phyloP scores from a whole-genome alignment of 805 yeast species.

The Myxozyma nipponensis region DNA sequence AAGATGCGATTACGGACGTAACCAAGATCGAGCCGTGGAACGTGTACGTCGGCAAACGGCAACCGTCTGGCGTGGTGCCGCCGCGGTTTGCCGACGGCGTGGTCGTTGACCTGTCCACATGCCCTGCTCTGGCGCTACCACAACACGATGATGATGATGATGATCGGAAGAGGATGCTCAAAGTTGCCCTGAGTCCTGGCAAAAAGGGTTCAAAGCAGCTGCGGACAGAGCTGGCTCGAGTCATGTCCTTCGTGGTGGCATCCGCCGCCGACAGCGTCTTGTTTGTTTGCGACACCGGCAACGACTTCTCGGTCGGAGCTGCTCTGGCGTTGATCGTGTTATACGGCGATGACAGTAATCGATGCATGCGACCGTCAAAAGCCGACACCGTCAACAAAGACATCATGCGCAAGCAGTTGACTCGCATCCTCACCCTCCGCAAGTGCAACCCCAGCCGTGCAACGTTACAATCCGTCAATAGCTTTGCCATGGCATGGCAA shows the following conservation, averaged over 20 bases:
- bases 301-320: conserved; percentile 64
- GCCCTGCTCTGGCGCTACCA: conserved; percentile 2
- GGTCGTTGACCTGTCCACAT: conserved; percentile 27
- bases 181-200: conserved; percentile 32
- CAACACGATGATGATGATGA: no score
- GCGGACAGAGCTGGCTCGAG: conserved; percentile 45
- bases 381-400: conserved; percentile 45
- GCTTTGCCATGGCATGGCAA: conserved; percentile 48
- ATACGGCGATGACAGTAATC: conserved; percentile 46
- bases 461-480: conserved; percentile 67
- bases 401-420: conserved; percentile 53
- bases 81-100: conserved; percentile 8
- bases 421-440: conserved; percentile 45
- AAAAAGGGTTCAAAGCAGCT: conserved; percentile 68
- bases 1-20: conserved; percentile 12
- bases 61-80: background rate
- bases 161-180: background rate
- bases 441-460: conserved; percentile 72
- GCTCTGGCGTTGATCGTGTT: conserved; percentile 50
- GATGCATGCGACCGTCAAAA: conserved; percentile 18
- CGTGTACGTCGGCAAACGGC: conserved; percentile 14
- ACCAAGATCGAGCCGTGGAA: conserved; percentile 16
- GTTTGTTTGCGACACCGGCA: conserved; percentile 60
- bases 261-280: conserved; percentile 35
- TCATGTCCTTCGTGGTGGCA: conserved; percentile 36